phyloP scores from a whole-genome alignment of 2,329 filamentous ascomycete genomes.

The Cladorrhinum sp. region DNA sequence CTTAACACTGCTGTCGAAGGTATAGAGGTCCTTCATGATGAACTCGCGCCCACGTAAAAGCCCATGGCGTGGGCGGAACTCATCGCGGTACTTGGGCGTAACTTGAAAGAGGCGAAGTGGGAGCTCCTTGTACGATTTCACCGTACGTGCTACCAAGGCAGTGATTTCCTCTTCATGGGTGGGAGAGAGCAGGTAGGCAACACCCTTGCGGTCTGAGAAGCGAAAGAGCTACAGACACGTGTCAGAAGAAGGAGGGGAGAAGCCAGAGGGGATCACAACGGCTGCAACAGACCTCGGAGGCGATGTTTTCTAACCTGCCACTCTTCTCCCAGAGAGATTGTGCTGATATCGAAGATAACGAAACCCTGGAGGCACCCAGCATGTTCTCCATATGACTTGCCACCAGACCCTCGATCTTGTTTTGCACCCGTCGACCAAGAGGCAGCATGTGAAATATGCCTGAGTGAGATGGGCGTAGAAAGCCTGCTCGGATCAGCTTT shows the following conservation, averaged over 20 bases:
- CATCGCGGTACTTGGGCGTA: slow-evolving; percentile 90
- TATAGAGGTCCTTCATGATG: slow-evolving; percentile 97
- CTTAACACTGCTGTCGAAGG: slow-evolving; percentile 70
- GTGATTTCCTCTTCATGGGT: slow-evolving; percentile 99
- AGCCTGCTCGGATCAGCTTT: slow-evolving; percentile 68
- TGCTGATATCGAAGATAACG: slow-evolving; percentile 81
- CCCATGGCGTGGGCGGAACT: slow-evolving; percentile 82
- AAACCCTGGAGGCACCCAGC: slow-evolving; percentile 66
- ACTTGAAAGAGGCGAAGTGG: slow-evolving; percentile 90
- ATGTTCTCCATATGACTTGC: slow-evolving; percentile 77
- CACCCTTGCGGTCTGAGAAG: slow-evolving; percentile 73
- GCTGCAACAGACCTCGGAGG: slow-evolving; percentile 59
- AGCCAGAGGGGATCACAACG: not conserved
- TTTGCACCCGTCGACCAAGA: slow-evolving; percentile 78
- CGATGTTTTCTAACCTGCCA: slow-evolving; percentile 70
- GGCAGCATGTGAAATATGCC: slow-evolving; percentile 93
- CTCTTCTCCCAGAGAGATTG: slow-evolving; percentile 80
- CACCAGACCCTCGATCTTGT: slow-evolving; percentile 81
- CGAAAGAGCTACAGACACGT: slow-evolving; percentile 64
- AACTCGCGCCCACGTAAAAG: slow-evolving; percentile 88
- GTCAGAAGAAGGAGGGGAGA: slow-evolving; percentile 13
- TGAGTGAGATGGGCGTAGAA: slow-evolving; percentile 75
- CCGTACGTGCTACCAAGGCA: slow-evolving; percentile 65
- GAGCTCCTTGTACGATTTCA: slow-evolving; percentile 81
- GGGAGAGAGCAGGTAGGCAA: slow-evolving; percentile 74